Base-by-base conservation (phyloP, 2,329 filamentous ascomycete genomes). In the Neofusicoccum umdonicola region DNA sequence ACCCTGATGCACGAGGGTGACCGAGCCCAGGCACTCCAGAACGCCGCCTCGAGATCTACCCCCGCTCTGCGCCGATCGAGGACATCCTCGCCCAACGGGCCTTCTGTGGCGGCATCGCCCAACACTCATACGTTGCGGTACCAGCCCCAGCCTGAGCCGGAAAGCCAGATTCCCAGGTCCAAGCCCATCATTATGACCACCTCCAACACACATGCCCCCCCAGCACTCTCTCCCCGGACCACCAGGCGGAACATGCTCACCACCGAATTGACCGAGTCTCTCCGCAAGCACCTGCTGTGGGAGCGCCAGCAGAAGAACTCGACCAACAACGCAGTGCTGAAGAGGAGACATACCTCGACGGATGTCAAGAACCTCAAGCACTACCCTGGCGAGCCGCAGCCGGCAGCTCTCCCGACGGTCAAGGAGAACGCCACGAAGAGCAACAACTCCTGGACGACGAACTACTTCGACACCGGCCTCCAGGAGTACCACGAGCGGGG, bases 241-340 rank as follows among this genome's bases (percentile, higher is more conserved):
- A 97, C 93, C 0, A 87, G 95, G 60, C 87, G 93, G 66, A 96
- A 97, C 78, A 99, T 99, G 95, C 85, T 99, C 64, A 90, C 92
- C 8, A 96, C 92, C 0, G 95, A 99, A 80, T 83, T 99, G 63
- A 97, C 94, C 2, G 93, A 97, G 76, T 96, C 92, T 22, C 87
- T 99, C 3, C 88, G 95, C 22, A 91, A 93, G 70, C 91, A 97
- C 71, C 88, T 99, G 15, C 85, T 98, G 15, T 96, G 92, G 91
- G 95, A 99, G 77, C 90, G 95, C 61, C 92, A 96, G 74, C 94
- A 98, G 74, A 96, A 95, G 84, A 92, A 92, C 66, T 90, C 91
- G 39, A 94, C 92, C 7, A 91, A 89, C 71, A 93, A 94, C 68
- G 92, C 93, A 1, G 91, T 94, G 63, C 84, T 97, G 65, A 96